Evolutionary conservation across 176 grass and related monocot species (phyloP).

Genomic region (Aegilops speltoides): DNA sequence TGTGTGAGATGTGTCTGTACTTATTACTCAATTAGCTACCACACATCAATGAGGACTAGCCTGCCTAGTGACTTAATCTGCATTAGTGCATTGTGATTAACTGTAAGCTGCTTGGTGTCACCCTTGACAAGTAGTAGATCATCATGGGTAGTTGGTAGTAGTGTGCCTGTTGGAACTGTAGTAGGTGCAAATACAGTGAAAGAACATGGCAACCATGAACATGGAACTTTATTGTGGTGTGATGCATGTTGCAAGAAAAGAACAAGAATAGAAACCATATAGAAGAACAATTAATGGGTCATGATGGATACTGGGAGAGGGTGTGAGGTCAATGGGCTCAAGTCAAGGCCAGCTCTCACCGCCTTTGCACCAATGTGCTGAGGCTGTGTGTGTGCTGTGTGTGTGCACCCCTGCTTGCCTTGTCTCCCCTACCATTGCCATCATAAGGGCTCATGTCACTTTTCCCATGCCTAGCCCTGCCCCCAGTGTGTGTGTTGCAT

Average conservation of each 20-base stretch:
- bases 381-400: neutral
- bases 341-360: slow-evolving; percentile 25
- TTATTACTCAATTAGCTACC: neutral
- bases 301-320: slow-evolving; percentile 60
- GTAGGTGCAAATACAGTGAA: neutral
- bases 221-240: neutral
- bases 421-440: slow-evolving; percentile 42
- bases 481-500: no score
- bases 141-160: neutral
- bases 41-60: neutral
- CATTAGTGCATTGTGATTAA: neutral
- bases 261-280: slow-evolving; percentile 36
- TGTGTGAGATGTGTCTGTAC: slow-evolving; percentile 12
- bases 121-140: neutral
- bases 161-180: slow-evolving; percentile 1
- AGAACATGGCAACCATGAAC: slow-evolving; percentile 19
- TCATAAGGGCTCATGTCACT: slow-evolving; percentile 66
- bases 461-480: slow-evolving; percentile 68
- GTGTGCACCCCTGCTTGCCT: slow-evolving; percentile 26
- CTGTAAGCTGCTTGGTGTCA: neutral
- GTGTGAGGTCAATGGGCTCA: slow-evolving; percentile 58
- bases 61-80: neutral
- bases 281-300: slow-evolving; percentile 66
- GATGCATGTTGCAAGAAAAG: slow-evolving; percentile 20
- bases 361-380: slow-evolving; percentile 47